Base-by-base conservation (phyloP, 2,329 filamentous ascomycete species). In the Fusarium concolor region DNA sequence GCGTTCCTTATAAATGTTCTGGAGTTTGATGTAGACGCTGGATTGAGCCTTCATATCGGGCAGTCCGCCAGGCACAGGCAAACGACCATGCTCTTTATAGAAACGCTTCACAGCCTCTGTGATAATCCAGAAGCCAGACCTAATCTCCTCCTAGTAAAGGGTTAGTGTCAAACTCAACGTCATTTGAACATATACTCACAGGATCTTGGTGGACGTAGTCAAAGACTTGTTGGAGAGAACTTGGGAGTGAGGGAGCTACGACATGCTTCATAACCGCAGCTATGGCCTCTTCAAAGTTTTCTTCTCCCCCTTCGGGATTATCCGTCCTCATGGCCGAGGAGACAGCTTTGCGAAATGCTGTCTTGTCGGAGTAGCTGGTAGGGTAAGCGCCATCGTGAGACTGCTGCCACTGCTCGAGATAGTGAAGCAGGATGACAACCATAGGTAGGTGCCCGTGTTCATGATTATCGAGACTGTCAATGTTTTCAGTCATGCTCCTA, bases 41-140 rank as follows among this genome's bases (percentile, higher is more conserved):
- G 94, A 97, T 76, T 95, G 88, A 4, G 96, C 94, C 82, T 99
- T 99, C 96, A 99, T 99, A 78, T 99, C 96, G 3, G 96, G 96
- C 3, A 99, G 83, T 5, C 91, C 89, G 14, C 96, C 96, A 1
- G 94, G 91, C 1, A 99, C 83, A 17, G 96, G 96, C 7, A 99
- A 85, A 28, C 90, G 85, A 10, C 85, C 81, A 76, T 97, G 89
- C 55, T 88, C 88, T 11, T 86, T 79, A 77, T 95, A 90, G 78
- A 99, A 99, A 20, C 85, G 76, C 62, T 89, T 89, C 56, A 98
- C 85, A 1, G 95, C 94, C 56, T 89, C 86, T 10, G 92, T 92
- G 70, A 97, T 95, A 63, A 94, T 80, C 96, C 96, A 99, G 81
- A 99, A 98, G 59, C 87, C 87, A 0, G 86, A 86, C 28, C 76